Base-by-base conservation (phyloP, 1,284 basidiomycete species). In the Ceratobasidium sp. region DNA sequence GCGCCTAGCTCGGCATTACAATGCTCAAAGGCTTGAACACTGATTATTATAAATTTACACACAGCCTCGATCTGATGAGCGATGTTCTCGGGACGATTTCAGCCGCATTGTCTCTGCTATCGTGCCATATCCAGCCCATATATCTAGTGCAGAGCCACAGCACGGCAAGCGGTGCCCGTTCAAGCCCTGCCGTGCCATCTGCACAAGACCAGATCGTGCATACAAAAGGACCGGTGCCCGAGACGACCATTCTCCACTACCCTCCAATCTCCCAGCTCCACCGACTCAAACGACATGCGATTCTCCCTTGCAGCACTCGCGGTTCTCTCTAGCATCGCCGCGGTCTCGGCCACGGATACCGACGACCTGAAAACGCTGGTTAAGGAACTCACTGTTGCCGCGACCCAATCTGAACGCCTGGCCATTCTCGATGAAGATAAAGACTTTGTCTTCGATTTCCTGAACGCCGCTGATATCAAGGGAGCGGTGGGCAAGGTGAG, bases 381-480 rank as follows among this genome's bases (percentile, higher is more conserved):
- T 43, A 61, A 40, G 15, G 69, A 71, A 19, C 69, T 71, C 29
- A 71, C 69, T 15, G 69, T 71, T 17, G 57, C 69, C 13, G 69
- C 69, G 5, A 71, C 69, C 17, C 56, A 59, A 34, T 71, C 69
- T 9, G 56, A 71, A 25, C 69, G 69, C n/a, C 19, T 71, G 13
- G 69, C 69, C 4, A 61, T 71, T 19, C 69, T 71, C 22, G 69
- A 71, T n/a, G 69, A 71, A 49, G 69, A 71, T 17, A 71, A 71
- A 71, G 69, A 71, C 46, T 71, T 71, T 71, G 69, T 71, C 1
- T 71, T 71, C 22, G 69, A 71, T 43, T 71, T 71, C n/a, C 51
- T 71, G 69, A 71, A 71, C 37, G 69, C 69, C 11, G 69, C 69
- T 19, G 34, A 71, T 29, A 71, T 71, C 49, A 17, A 57, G 32